Evolutionary conservation across 768 basidiomycete species (phyloP), one percentile per base, ranked within the genome.

Genomic region (Mycena maculata): DNA sequence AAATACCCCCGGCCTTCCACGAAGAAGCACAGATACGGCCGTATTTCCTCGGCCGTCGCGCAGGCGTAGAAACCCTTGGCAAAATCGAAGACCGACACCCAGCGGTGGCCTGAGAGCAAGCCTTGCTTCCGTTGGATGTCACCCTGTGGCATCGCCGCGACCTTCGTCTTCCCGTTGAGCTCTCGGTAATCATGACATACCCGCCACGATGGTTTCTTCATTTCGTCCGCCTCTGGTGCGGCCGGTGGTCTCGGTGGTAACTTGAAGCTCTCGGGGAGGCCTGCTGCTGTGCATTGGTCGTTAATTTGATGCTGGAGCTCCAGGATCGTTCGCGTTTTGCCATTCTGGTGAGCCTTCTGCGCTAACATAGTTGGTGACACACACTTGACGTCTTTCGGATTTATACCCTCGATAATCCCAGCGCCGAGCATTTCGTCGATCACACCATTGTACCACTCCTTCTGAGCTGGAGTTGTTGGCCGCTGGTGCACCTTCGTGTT

Each of bases 101-200:
- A 85, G 0, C 75, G 47, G 39, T 84, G 79, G 0, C 82, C 81
- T 8, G 72, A 73, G 0, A 84, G 69, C 0, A 68, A 7, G 48
- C 78, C 74, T 54, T 85, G 82, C 55, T 84, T 85, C 0, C 71
- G 71, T 2, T 69, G 39, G 0, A 86, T 79, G 64, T 84, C 76
- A 0, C 83, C 78, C 28, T 80, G 79, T 1, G 73, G 75, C 71
- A 81, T 72, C 12, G 77, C 70, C 3, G 76, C 70, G 0, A 78
- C 67, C 38, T 76, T 49, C 0, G 74, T 79, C 9, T 76, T 70
- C 1, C 68, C 68, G 59, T 80, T 82, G 25, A 84, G 65, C 33
- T 78, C 72, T 0, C 49, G 67, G 45, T 81, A 84, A 47, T 80
- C 78, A 31, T 84, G 83, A 63, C 81, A 82, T 0, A 84, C 68